These are phyloP conservation scores for Tetrapisispora pingtungensis DNA, from an alignment of 805 yeast genomes.

Conservation along the genomic window DNA sequence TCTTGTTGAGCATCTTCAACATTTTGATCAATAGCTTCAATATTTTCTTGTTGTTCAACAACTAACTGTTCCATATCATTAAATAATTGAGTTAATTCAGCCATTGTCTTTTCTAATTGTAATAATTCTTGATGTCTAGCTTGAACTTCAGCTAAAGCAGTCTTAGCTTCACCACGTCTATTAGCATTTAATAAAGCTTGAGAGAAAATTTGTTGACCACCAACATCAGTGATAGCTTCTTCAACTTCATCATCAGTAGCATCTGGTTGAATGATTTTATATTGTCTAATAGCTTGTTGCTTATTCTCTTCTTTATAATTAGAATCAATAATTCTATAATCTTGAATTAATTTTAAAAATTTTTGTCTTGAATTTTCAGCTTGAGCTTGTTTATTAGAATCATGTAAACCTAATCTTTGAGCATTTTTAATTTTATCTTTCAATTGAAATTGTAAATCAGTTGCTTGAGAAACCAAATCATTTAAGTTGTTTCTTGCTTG, in stretches of 20 bases:
- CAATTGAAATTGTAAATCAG: slow-evolving; percentile 63
- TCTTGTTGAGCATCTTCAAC: slow-evolving; percentile 78
- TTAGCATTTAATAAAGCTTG: slow-evolving; percentile 82
- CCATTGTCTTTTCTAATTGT: slow-evolving; percentile 90
- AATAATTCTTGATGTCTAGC: slow-evolving; percentile 90
- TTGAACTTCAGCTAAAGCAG: slow-evolving; percentile 92
- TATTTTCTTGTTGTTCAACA: slow-evolving; percentile 85
- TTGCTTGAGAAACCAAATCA: slow-evolving; percentile 63
- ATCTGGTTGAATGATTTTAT: slow-evolving; percentile 77
- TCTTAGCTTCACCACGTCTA: slow-evolving; percentile 89
- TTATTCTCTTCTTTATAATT: slow-evolving; percentile 75
- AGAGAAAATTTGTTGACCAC: slow-evolving; percentile 85
- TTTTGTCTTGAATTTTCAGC: slow-evolving; percentile 80
- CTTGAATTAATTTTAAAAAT: slow-evolving; percentile 79
- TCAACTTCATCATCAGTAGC: slow-evolving; percentile 77
- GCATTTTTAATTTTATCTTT: slow-evolving; percentile 68
- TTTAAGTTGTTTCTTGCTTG: slow-evolving; percentile 69
- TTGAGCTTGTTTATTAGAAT: slow-evolving; percentile 77
- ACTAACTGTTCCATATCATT: slow-evolving; percentile 94
- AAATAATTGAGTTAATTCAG: slow-evolving; percentile 88
- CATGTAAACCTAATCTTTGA: slow-evolving; percentile 60
- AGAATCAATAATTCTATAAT: slow-evolving; percentile 77
- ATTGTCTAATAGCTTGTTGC: slow-evolving; percentile 86
- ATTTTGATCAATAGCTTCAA: slow-evolving; percentile 73
- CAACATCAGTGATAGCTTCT: slow-evolving; percentile 74